Evolutionary conservation across 495 filamentous ascomycete species (phyloP).

Genomic region (Aspergillus nanangensis): DNA sequence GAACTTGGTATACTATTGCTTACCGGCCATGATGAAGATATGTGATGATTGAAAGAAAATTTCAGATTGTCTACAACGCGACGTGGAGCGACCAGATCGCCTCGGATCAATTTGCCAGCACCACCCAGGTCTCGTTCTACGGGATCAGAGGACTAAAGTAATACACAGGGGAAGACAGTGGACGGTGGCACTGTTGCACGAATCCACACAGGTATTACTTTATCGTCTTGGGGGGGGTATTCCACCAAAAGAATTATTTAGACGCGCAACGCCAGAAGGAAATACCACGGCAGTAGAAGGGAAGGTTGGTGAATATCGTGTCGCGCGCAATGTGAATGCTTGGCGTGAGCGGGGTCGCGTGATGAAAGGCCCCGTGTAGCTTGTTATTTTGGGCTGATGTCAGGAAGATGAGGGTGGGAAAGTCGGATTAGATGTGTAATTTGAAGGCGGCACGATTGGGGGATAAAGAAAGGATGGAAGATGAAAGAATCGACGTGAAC

Average conservation of each 20-base stretch:
- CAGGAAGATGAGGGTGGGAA: background rate
- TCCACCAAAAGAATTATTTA: slow-evolving; percentile 17
- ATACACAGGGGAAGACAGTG: slow-evolving; percentile 39
- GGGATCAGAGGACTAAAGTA: slow-evolving; percentile 39
- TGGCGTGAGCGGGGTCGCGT: slow-evolving; percentile 35
- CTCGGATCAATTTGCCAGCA: slow-evolving; percentile 18
- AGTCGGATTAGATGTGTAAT: too few species aligned
- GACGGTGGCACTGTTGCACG: slow-evolving; percentile 24
- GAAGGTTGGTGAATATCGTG: too few species aligned
- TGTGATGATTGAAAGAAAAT: slow-evolving; percentile 17
- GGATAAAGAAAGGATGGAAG: too few species aligned
- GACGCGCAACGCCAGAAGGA: slow-evolving; percentile 4
- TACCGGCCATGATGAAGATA: slow-evolving; percentile 42
- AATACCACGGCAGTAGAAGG: slow-evolving; percentile 6
- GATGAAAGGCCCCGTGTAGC: slow-evolving; percentile 6
- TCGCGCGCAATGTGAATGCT: slow-evolving; percentile 18
- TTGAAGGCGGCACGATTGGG: too few species aligned
- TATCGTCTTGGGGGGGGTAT: slow-evolving; percentile 21
- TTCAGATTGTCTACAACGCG: slow-evolving; percentile 35
- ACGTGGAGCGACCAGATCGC: slow-evolving; percentile 14
- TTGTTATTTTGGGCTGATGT: background rate
- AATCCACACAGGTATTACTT: slow-evolving; percentile 34
- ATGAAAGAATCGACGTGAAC: too few species aligned
- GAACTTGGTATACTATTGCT: slow-evolving; percentile 33
- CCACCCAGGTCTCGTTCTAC: slow-evolving; percentile 39